Evolutionary conservation across 1,284 basidiomycete species (phyloP).

Genomic region (Puccinia polysora): DNA sequence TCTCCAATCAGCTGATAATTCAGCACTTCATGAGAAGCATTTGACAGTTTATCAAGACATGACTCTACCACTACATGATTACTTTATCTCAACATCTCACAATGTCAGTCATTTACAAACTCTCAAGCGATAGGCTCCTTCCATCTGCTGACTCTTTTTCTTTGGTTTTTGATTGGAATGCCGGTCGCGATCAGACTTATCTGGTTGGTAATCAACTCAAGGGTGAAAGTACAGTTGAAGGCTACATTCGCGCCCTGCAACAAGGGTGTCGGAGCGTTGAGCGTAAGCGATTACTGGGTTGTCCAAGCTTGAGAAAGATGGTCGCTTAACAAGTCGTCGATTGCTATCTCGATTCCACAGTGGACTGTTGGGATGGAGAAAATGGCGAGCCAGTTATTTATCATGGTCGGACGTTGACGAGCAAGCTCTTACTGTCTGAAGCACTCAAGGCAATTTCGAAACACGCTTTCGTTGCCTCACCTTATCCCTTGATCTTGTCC

Average conservation of each 20-base stretch:
- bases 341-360: slow-evolving; percentile 55
- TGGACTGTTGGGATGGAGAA: slow-evolving; percentile 91
- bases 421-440: slow-evolving; percentile 75
- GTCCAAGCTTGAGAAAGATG: slow-evolving; percentile 12
- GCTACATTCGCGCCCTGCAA: slow-evolving; percentile 86
- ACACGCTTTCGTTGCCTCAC: slow-evolving; percentile 88
- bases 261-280: slow-evolving; percentile 89
- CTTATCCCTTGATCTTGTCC: slow-evolving; percentile 90
- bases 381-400: slow-evolving; percentile 70
- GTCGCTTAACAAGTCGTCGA: neutral
- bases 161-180: neutral
- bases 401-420: slow-evolving; percentile 87
- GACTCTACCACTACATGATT: slow-evolving; percentile 77
- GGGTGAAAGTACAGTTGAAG: slow-evolving; percentile 88
- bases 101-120: slow-evolving; percentile 58
- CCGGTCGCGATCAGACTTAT: slow-evolving; percentile 62
- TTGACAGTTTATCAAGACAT: slow-evolving; percentile 61
- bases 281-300: slow-evolving; percentile 58
- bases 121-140: neutral
- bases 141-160: neutral
- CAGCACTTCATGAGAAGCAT: slow-evolving; percentile 58
- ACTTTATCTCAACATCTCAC: slow-evolving; percentile 89
- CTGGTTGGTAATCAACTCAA: slow-evolving; percentile 89
- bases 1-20: slow-evolving; percentile 67
- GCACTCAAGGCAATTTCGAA: slow-evolving; percentile 80